Conservation (phyloP, 208 protist species). For the Tritrichomonas foetus region DNA sequence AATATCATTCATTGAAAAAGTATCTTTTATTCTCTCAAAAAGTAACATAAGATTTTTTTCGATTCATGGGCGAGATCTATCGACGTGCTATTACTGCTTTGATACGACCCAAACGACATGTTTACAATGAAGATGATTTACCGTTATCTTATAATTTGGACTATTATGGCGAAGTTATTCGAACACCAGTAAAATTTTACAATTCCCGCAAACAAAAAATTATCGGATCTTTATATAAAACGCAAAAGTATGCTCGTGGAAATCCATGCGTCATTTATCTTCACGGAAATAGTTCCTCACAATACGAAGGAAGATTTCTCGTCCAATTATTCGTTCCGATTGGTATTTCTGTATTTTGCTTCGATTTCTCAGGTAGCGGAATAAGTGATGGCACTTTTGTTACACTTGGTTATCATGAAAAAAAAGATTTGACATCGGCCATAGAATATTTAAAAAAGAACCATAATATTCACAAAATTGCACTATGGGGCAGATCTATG, state of each 20-base stretch:
- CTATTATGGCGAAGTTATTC: neutral
- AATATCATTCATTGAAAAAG: no score
- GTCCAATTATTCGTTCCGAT: neutral
- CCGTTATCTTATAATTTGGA: no score
- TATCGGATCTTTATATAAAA: neutral
- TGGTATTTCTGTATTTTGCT: neutral
- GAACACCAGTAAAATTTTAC: neutral
- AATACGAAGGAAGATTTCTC: neutral
- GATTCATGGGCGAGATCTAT: no score
- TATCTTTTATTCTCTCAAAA: no score
- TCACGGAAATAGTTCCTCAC: neutral
- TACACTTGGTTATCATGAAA: neutral
- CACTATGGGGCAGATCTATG: conserved; percentile 26
- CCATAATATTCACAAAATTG: neutral
- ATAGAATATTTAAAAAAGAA: neutral
- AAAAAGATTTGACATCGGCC: neutral
- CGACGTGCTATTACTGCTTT: no score
- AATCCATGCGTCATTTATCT: neutral
- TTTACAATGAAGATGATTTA: no score
- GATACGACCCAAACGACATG: no score
- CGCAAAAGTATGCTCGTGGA: neutral
- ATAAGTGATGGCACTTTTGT: neutral
- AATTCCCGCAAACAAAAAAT: neutral
- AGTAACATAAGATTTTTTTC: no score
- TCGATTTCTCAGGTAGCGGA: conserved; percentile 8